These are phyloP conservation scores for Castanea mollissima DNA, from an alignment of 306 rosid species.

Conservation along the genomic window DNA sequence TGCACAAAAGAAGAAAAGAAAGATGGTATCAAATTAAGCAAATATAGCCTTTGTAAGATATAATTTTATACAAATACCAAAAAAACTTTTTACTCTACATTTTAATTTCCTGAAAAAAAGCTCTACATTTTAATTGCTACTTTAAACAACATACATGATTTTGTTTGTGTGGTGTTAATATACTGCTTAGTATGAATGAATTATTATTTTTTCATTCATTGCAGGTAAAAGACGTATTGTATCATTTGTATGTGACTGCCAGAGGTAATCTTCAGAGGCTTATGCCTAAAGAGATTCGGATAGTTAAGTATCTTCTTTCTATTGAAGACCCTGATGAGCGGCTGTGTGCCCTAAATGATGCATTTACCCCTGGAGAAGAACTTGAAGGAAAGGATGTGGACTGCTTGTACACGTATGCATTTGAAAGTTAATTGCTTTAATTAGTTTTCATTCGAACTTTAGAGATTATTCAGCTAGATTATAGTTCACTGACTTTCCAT, in stretches of 20 bases:
- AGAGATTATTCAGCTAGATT: background rate
- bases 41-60: background rate
- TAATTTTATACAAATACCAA: background rate
- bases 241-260: slow-evolving; percentile 75
- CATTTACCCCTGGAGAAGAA: slow-evolving; percentile 94
- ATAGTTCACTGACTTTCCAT: background rate
- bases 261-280: slow-evolving; percentile 80
- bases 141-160: background rate
- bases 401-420: slow-evolving; percentile 69
- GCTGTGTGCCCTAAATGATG: slow-evolving; percentile 63
- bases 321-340: slow-evolving; percentile 78
- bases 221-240: slow-evolving; percentile 80
- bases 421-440: slow-evolving; percentile 5
- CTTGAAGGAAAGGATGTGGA: slow-evolving; percentile 76
- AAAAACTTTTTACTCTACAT: background rate
- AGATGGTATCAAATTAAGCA: background rate
- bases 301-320: slow-evolving; percentile 67
- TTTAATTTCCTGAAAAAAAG: background rate
- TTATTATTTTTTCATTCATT: background rate
- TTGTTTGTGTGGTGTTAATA: background rate
- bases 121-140: background rate
- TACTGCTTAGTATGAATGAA: background rate
- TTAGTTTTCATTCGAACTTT: background rate
- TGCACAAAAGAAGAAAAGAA: background rate
- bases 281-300: slow-evolving; percentile 86